Conservation (phyloP, 345 rosid species). For the Lumnitzera racemosa region DNA sequence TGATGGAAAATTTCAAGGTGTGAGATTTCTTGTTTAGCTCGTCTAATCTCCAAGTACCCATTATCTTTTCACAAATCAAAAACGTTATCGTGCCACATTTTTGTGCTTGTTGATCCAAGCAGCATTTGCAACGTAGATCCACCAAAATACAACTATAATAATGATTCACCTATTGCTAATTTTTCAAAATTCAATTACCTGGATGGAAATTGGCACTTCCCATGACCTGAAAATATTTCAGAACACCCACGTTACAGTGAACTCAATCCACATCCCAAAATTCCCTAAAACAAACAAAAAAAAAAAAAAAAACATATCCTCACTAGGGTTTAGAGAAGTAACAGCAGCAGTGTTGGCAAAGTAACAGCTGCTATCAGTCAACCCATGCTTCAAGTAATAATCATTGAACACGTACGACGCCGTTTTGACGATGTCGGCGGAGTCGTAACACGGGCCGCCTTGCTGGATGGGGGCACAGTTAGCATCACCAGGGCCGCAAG, state of each 20-base stretch:
- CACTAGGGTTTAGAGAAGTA: conserved; percentile 71
- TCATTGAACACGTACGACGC: conserved; percentile 81
- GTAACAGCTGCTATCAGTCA: conserved; percentile 62
- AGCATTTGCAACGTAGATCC: too few species aligned
- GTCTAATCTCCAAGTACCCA: too few species aligned
- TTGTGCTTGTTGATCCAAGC: too few species aligned
- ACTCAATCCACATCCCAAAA: neutral
- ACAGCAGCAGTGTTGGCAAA: conserved; percentile 67
- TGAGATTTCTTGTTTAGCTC: too few species aligned
- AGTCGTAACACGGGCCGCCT: conserved; percentile 62
- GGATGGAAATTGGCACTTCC: conserved; percentile 55
- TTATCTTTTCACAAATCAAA: too few species aligned
- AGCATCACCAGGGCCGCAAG: conserved; percentile 67
- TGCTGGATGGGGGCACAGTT: conserved; percentile 53
- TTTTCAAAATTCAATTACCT: conserved; percentile 30
- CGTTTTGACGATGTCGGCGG: conserved; percentile 38
- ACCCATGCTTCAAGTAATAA: conserved; percentile 61
- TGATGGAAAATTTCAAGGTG: too few species aligned
- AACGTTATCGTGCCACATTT: too few species aligned
- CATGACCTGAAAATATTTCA: conserved; percentile 47
- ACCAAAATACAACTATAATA: too few species aligned
- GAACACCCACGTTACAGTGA: neutral
- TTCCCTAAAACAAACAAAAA: neutral
- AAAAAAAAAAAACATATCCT: conserved; percentile 14
- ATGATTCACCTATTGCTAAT: neutral